A percentile compares a stretch with the other conserved stretches of the same genome.
Conservation (phyloP, 2,329 filamentous ascomycete genomes). For the Orbilia blumenaviensis region DNA sequence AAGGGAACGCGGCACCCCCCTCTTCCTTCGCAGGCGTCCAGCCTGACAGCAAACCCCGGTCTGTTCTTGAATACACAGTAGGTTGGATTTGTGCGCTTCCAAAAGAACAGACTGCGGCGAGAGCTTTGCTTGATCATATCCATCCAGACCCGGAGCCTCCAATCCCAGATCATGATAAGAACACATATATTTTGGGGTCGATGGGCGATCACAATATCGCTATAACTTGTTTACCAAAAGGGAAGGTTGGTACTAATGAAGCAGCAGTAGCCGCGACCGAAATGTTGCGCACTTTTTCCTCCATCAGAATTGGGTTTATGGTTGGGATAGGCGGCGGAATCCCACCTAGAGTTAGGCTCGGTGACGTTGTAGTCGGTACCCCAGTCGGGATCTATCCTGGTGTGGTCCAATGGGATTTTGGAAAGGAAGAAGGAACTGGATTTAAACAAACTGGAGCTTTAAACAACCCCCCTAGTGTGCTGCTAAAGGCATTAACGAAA, state of each 20-base stretch:
- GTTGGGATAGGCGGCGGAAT: conserved; percentile 37
- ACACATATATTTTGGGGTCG: conserved; percentile 21
- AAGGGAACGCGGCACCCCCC: too few species aligned
- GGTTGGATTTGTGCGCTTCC: too few species aligned
- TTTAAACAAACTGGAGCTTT: not conserved
- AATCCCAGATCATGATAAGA: conserved; percentile 5
- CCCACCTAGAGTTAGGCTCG: conserved; percentile 8
- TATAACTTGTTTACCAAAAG: conserved; percentile 26
- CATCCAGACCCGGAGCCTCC: not conserved
- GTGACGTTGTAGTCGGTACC: conserved; percentile 11
- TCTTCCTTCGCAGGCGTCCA: too few species aligned
- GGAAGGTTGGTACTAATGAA: not conserved
- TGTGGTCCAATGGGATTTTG: conserved; percentile 20
- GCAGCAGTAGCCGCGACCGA: not conserved
- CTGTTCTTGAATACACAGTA: too few species aligned
- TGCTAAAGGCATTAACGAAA: not conserved
- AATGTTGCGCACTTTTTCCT: conserved; percentile 22
- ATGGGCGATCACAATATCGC: conserved; percentile 12
- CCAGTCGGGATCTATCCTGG: not conserved
- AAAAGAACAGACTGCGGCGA: conserved; percentile 20
- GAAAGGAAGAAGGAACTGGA: not conserved
- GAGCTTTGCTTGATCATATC: conserved; percentile 2
- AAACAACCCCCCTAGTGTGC: not conserved
- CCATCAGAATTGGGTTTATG: conserved; percentile 23
- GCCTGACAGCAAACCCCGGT: too few species aligned